phyloP scores from a whole-genome alignment of 2,329 filamentous ascomycete genomes.

The Hortaea sp. region DNA sequence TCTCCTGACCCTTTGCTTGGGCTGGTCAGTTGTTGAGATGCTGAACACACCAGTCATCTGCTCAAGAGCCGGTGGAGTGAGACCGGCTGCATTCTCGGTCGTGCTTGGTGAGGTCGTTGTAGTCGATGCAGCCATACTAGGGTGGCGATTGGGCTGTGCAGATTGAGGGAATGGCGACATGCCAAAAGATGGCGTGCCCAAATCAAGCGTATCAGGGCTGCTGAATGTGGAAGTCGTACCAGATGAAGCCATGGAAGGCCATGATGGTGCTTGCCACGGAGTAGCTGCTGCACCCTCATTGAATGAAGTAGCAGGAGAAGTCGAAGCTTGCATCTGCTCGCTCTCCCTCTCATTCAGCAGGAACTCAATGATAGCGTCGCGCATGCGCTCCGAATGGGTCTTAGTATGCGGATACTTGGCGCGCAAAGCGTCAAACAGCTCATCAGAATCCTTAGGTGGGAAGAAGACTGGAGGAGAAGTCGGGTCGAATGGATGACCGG shows the following conservation, averaged over 20 bases:
- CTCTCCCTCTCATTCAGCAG: constrained; percentile 25
- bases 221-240: constrained; percentile 14
- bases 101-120: constrained; percentile 2
- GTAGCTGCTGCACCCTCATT: constrained; percentile 13
- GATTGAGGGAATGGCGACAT: constrained; percentile 15
- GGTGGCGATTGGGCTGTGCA: constrained; percentile 12
- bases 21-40: constrained; percentile 22
- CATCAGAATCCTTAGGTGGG: constrained; percentile 29
- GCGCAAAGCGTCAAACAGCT: constrained; percentile 28
- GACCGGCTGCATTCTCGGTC: neutral
- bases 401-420: constrained; percentile 24
- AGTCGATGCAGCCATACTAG: constrained; percentile 9
- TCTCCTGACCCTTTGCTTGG: constrained; percentile 24
- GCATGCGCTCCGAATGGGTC: constrained; percentile 30
- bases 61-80: constrained; percentile 22
- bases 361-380: constrained; percentile 29
- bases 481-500: constrained; percentile 23
- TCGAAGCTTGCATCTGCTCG: constrained; percentile 16
- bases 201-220: constrained; percentile 22
- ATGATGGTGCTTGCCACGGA: constrained; percentile 16
- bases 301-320: constrained; percentile 12
- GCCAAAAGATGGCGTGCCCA: constrained; percentile 20
- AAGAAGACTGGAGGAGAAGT: constrained; percentile 25
- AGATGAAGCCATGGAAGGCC: constrained; percentile 21
- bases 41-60: constrained; percentile 30